These are phyloP conservation scores for Schoenoplectus triqueter DNA, from an alignment of 202 grass and related monocot species.

Conservation along the genomic window DNA sequence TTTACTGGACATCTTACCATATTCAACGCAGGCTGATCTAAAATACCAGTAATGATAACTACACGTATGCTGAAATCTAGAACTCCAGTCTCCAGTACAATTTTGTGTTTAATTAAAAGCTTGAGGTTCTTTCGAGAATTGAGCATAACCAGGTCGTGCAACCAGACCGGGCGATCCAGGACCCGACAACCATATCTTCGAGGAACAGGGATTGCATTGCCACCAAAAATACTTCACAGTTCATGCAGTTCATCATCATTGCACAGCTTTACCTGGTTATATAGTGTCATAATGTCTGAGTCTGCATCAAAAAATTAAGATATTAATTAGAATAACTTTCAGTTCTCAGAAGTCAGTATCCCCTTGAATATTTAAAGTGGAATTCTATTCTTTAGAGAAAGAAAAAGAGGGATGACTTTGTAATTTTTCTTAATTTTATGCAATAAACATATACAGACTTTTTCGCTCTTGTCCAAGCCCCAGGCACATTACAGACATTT, in stretches of 20 bases:
- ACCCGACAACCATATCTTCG: not conserved
- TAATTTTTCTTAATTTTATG: not conserved
- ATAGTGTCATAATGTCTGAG: not conserved
- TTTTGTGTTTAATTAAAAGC: not conserved
- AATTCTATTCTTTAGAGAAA: not conserved
- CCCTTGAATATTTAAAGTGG: too few relatives aligned
- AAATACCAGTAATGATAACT: not conserved
- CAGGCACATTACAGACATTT: not conserved
- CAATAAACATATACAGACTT: not conserved
- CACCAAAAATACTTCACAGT: not conserved
- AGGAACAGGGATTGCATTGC: not conserved
- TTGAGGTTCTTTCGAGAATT: too few relatives aligned
- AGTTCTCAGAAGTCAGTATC: too few relatives aligned
- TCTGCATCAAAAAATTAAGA: not conserved
- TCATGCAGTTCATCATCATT: not conserved
- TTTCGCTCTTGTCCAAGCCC: not conserved
- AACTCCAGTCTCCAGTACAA: not conserved
- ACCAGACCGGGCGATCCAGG: not conserved
- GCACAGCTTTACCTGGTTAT: not conserved
- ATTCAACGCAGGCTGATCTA: not conserved
- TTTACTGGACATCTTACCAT: not conserved
- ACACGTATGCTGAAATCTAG: not conserved
- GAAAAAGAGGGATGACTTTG: not conserved
- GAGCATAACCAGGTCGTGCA: not conserved
- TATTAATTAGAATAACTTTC: not conserved